phyloP scores from a whole-genome alignment of 2,329 filamentous ascomycete genomes.

The Zymoseptoria ardabiliae region DNA sequence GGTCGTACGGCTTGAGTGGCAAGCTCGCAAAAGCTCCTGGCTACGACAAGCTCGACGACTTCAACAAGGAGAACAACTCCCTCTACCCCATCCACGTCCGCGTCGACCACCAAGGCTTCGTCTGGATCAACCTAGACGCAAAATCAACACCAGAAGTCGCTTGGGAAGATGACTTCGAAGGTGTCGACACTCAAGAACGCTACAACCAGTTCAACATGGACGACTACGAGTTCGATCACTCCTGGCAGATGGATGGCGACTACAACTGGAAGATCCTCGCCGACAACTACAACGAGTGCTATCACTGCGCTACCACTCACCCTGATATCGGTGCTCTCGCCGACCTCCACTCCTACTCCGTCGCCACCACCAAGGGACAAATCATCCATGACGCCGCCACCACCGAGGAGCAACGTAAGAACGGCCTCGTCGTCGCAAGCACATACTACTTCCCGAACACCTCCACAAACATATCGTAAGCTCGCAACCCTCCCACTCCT shows the following conservation, averaged over 20 bases:
- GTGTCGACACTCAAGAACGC: constrained; percentile 40
- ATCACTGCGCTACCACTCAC: constrained; percentile 55
- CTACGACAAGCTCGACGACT: constrained; percentile 50
- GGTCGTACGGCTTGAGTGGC: constrained; percentile 53
- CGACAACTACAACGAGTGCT: constrained; percentile 62
- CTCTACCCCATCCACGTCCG: constrained; percentile 51
- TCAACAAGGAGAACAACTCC: constrained; percentile 50
- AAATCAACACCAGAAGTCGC: constrained; percentile 39
- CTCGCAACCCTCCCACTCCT: no score
- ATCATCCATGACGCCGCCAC: constrained; percentile 44
- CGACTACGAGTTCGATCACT: constrained; percentile 51
- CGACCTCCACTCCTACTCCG: constrained; percentile 49
- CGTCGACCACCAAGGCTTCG: constrained; percentile 48
- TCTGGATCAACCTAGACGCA: constrained; percentile 53
- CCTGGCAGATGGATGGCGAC: constrained; percentile 50
- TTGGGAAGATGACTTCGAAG: constrained; percentile 49
- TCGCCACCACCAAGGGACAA: constrained; percentile 42
- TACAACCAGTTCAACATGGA: constrained; percentile 44
- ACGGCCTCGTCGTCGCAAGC: constrained; percentile 40
- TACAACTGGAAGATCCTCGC: constrained; percentile 56
- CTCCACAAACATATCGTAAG: constrained; percentile 46
- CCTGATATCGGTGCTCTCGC: constrained; percentile 52
- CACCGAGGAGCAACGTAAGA: constrained; percentile 42
- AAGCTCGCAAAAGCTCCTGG: constrained; percentile 54
- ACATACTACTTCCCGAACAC: constrained; percentile 48